Conservation (phyloP, 352 stramenopile genomes). For the Pythium diclinum region DNA sequence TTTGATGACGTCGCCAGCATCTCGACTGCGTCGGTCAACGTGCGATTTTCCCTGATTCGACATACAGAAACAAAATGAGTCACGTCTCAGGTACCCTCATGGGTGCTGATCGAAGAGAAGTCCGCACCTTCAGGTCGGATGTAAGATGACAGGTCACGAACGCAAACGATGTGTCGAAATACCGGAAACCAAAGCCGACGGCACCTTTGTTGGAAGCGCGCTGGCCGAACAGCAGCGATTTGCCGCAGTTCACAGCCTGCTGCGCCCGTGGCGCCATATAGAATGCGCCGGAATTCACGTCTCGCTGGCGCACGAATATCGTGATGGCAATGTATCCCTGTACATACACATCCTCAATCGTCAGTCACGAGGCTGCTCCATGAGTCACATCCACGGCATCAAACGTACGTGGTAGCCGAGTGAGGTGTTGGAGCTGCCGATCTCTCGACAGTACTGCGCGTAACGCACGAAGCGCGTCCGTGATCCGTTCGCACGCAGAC, state of each 20-base stretch:
- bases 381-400: too few species aligned
- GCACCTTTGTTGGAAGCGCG: slow-evolving; percentile 89
- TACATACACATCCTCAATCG: neutral
- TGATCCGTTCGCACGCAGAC: slow-evolving; percentile 23
- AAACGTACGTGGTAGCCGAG: slow-evolving; percentile 80
- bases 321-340: slow-evolving; percentile 86
- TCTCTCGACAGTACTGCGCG: slow-evolving; percentile 67
- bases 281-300: slow-evolving; percentile 72
- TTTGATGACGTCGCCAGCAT: slow-evolving; percentile 69
- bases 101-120: neutral
- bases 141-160: slow-evolving; percentile 88
- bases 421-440: slow-evolving; percentile 75
- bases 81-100: neutral
- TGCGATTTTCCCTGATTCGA: slow-evolving; percentile 61
- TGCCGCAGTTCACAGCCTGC: slow-evolving; percentile 73
- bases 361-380: too few species aligned
- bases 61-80: neutral
- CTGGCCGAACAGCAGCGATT: slow-evolving; percentile 64
- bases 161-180: slow-evolving; percentile 83
- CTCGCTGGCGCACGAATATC: slow-evolving; percentile 77
- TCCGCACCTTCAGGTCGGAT: slow-evolving; percentile 69
- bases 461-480: slow-evolving; percentile 26
- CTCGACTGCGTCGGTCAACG: slow-evolving; percentile 68
- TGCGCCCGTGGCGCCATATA: slow-evolving; percentile 74
- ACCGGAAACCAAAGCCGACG: slow-evolving; percentile 86